Evolutionary conservation across 208 protist genomes (phyloP).

Genomic region (Wallacemonas sp.): DNA sequence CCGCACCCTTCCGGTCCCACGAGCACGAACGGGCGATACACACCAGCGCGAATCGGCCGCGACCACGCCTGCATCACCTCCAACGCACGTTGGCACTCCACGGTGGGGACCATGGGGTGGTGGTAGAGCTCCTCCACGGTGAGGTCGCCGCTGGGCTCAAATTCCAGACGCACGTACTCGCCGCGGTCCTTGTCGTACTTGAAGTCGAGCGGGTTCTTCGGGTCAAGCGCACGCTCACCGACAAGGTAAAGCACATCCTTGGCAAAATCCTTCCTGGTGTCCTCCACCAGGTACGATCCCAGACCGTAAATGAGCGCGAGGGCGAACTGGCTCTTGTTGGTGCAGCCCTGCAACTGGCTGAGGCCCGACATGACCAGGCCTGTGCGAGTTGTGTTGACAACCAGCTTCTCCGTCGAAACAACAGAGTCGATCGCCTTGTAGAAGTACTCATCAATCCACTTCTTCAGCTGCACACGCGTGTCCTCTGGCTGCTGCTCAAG

Average conservation of each 20-base stretch:
- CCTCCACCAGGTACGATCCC: constrained; percentile 89
- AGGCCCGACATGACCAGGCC: constrained; percentile 94
- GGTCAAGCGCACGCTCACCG: constrained; percentile 80
- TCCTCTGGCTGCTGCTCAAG: constrained; percentile 85
- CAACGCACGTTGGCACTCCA: constrained; percentile 93
- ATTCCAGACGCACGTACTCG: constrained; percentile 76
- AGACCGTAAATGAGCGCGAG: constrained; percentile 93
- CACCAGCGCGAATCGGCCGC: constrained; percentile 51
- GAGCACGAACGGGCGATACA: constrained; percentile 94
- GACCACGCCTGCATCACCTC: constrained; percentile 94
- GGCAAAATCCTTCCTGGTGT: constrained; percentile 84
- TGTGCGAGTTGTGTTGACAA: constrained; percentile 91
- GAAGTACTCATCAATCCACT: constrained; percentile 94
- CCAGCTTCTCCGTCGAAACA: constrained; percentile 60
- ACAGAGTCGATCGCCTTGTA: constrained; percentile 92
- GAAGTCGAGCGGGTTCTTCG: constrained; percentile 88
- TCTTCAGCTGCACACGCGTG: constrained; percentile 44
- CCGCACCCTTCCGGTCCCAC: constrained; percentile 97
- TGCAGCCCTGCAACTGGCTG: constrained; percentile 88
- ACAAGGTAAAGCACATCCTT: constrained; percentile 89
- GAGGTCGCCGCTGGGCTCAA: constrained; percentile 65
- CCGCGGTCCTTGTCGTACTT: constrained; percentile 70
- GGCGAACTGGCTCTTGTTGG: constrained; percentile 90
- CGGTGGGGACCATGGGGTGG: constrained; percentile 91
- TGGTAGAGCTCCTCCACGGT: constrained; percentile 84